Conservation (phyloP, 2,329 filamentous ascomycete genomes). For the Proliferodiscus dingleyae region DNA sequence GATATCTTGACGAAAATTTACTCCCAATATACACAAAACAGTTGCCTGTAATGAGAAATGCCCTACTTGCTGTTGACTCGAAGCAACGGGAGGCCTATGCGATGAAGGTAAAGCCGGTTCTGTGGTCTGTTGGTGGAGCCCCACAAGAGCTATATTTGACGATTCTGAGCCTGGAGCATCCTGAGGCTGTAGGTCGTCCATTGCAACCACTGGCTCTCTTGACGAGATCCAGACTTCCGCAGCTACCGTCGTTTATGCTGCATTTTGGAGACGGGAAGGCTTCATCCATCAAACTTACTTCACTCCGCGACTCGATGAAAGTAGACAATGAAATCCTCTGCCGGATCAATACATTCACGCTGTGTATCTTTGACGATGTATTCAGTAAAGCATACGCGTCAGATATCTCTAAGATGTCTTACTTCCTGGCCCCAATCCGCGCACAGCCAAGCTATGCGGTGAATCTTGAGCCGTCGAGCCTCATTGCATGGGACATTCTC, state of each 20-base stretch:
- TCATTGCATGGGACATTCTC: conserved; percentile 62
- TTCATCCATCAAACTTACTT: conserved; percentile 51
- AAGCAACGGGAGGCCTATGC: conserved; percentile 72
- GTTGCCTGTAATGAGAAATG: conserved; percentile 81
- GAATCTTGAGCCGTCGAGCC: conserved; percentile 12
- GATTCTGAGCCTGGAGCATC: conserved; percentile 53
- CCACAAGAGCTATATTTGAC: conserved; percentile 57
- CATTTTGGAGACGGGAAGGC: conserved; percentile 62
- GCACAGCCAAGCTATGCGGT: conserved; percentile 4
- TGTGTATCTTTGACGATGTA: conserved; percentile 73
- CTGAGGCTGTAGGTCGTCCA: conserved; percentile 49
- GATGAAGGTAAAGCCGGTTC: conserved; percentile 72
- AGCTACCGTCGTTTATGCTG: conserved; percentile 63
- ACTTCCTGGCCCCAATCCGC: conserved; percentile 68
- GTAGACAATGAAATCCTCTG: conserved; percentile 42
- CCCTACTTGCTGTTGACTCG: conserved; percentile 71
- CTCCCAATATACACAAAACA: conserved; percentile 67
- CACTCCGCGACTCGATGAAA: conserved; percentile 40
- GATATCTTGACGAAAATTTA: conserved; percentile 68
- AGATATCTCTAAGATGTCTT: conserved; percentile 62
- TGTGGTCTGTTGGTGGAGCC: conserved; percentile 56
- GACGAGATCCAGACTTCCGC: conserved; percentile 60
- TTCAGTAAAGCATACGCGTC: conserved; percentile 83
- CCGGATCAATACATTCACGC: conserved; percentile 65
- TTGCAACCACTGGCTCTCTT: conserved; percentile 66